Base-by-base conservation (phyloP, 2,329 filamentous ascomycete species). In the Aotearoamyces nothofagi region DNA sequence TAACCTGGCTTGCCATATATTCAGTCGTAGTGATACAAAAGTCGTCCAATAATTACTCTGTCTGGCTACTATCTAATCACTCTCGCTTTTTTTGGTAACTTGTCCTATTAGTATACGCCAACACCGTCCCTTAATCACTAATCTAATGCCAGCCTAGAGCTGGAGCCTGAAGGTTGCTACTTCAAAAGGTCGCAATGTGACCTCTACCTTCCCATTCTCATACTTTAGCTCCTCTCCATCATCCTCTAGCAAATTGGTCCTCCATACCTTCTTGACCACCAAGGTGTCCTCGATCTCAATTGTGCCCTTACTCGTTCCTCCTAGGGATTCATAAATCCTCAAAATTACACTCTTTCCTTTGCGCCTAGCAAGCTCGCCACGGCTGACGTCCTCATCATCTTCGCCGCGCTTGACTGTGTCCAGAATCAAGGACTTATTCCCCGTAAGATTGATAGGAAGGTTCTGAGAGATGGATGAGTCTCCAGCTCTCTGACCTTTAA, bases 361-460 rank as follows among this genome's bases (percentile, higher is more conserved):
- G 33, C 79, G 70, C 39, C 60, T 60, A 3, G 69, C 66, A 17
- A 87, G 55, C 19, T 68, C 66, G 13, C 69, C 67, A 10, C 63
- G 54, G 24, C 64, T 70, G 24, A 84, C 67, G 40, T 84, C 80
- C 44, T 78, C 74, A 40, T 87, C 80, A 43, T 87, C 80, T 48
- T 87, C 80, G n/a, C 82, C 90, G 33, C 90, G 77, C 65, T 98
- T 98, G 52, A 98, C 66, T 1, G 76, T 78, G 49, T 98, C 90
- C 1, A 98, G 60, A 3, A 98, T 61, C 12, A 98, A 58, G 3
- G 78, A 76, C 7, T 62, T 50, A 24, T 65, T 61, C 25, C 77
- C 76, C 2, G 61, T 60, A n/a, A 94, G 55, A 35, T 66, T 66
- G 46, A 94, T 69, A 0, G 78, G 69, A 20, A 32, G 25, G 23